phyloP scores from a whole-genome alignment of 495 filamentous ascomycete species.

The Hyaloscypha bicolor region DNA sequence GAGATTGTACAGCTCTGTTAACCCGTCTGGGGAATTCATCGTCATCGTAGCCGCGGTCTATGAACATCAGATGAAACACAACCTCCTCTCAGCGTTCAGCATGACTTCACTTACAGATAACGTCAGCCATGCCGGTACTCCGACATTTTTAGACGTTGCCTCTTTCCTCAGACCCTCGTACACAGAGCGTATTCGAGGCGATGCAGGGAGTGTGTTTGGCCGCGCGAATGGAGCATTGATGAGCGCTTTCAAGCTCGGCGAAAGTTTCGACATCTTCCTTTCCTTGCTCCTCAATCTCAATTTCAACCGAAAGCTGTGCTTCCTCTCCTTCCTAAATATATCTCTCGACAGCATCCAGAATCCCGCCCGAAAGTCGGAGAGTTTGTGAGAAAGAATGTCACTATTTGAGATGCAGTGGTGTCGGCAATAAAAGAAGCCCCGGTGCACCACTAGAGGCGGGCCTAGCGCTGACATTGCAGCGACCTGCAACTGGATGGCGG shows the following conservation, averaged over 20 bases:
- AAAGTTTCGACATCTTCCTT: constrained; percentile 65
- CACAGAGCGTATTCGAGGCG: constrained; percentile 57
- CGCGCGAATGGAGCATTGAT: constrained; percentile 70
- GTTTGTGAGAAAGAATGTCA: background rate
- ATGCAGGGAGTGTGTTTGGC: constrained; percentile 65
- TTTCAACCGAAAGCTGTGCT: background rate
- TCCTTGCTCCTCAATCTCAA: constrained; percentile 1
- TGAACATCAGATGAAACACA: background rate
- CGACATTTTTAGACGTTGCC: constrained; percentile 55
- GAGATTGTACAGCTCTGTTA: constrained; percentile 55
- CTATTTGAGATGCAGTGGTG: background rate
- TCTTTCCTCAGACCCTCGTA: constrained; percentile 61
- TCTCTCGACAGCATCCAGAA: background rate
- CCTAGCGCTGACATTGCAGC: background rate
- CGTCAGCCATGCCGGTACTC: constrained; percentile 64
- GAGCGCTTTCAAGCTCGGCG: constrained; percentile 66
- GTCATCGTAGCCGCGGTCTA: constrained; percentile 75
- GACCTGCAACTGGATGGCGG: background rate
- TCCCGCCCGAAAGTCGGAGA: background rate
- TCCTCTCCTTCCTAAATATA: background rate
- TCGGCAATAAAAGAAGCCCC: background rate
- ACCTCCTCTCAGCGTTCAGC: background rate
- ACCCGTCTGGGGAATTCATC: constrained; percentile 70
- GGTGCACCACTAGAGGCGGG: background rate
- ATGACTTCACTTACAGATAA: constrained; percentile 51